A percentile compares a stretch with the other conserved stretches of the same genome.
These are phyloP conservation scores for Lodderomyces jiufengensis DNA, from an alignment of 1,139 yeast genomes.

Conservation along the genomic window DNA sequence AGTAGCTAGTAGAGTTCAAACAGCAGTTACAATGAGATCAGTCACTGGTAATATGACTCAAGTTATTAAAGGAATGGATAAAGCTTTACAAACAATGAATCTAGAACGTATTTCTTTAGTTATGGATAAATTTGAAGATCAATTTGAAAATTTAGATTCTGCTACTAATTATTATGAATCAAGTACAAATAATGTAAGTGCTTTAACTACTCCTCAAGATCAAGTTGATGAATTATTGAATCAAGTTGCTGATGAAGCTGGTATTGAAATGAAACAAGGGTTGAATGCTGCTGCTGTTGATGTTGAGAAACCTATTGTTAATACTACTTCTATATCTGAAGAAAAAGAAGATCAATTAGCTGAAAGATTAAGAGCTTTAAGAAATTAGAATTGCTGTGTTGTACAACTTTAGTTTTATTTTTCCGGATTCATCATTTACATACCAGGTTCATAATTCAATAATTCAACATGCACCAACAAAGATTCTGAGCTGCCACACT, in stretches of 20 bases:
- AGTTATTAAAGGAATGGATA: constrained; percentile 94
- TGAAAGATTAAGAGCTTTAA: constrained; percentile 79
- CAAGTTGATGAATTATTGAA: constrained; percentile 90
- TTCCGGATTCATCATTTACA: too few species aligned
- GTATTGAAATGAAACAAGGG: constrained; percentile 86
- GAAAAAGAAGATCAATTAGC: constrained; percentile 86
- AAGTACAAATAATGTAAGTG: constrained; percentile 85
- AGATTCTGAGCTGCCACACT: too few species aligned
- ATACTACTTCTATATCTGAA: constrained; percentile 43
- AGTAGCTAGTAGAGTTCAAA: constrained; percentile 92
- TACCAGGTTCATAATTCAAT: too few species aligned
- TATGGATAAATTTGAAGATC: constrained; percentile 96
- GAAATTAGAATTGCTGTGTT: constrained; percentile 19
- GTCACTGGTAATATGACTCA: constrained; percentile 93
- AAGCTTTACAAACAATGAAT: constrained; percentile 94
- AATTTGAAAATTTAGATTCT: constrained; percentile 94
- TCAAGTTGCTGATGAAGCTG: constrained; percentile 97
- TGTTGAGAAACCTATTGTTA: constrained; percentile 37
- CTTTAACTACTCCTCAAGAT: constrained; percentile 88
- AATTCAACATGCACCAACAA: too few species aligned
- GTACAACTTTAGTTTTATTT: neutral
- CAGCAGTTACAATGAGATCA: constrained; percentile 95
- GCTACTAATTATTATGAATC: constrained; percentile 89
- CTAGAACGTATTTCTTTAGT: constrained; percentile 86
- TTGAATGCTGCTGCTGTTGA: constrained; percentile 55